Percentiles rank a stretch among this genome's conserved stretches.
These are phyloP conservation scores for Pythium utonaiense DNA, from an alignment of 352 stramenopile species.

Conservation along the genomic window DNA sequence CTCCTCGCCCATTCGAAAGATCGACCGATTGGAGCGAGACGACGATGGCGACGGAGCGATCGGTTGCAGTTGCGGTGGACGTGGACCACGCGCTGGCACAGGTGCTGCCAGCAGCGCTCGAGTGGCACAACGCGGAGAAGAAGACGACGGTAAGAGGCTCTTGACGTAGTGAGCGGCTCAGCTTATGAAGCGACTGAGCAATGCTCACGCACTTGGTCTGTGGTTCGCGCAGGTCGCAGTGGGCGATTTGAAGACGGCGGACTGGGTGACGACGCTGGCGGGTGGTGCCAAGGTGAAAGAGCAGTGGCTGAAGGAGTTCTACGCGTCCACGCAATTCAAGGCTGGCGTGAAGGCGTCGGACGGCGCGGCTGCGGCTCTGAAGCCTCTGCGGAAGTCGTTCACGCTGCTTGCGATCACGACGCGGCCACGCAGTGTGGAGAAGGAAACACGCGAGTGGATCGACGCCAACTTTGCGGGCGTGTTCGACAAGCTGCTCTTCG, in stretches of 20 bases:
- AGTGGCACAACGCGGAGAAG: constrained; percentile 51
- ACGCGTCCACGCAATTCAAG: constrained; percentile 46
- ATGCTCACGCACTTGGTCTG: neutral
- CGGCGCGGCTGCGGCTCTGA: constrained; percentile 35
- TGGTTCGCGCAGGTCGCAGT: constrained; percentile 24
- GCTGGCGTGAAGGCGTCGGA: constrained; percentile 29
- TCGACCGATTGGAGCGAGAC: neutral
- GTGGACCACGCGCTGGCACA: constrained; percentile 61
- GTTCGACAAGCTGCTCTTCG: constrained; percentile 75
- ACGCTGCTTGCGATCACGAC: constrained; percentile 59
- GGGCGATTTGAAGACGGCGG: constrained; percentile 23
- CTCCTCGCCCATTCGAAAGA: neutral
- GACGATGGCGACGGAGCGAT: constrained; percentile 33
- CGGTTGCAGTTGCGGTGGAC: constrained; percentile 49
- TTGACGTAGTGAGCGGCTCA: neutral
- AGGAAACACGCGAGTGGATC: constrained; percentile 70
- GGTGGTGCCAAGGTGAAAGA: constrained; percentile 20
- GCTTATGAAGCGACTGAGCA: neutral
- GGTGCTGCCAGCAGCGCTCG: constrained; percentile 37
- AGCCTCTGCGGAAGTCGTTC: constrained; percentile 58
- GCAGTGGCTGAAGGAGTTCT: constrained; percentile 42
- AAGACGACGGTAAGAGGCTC: constrained; percentile 30
- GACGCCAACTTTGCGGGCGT: constrained; percentile 55
- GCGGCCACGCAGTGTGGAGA: constrained; percentile 56
- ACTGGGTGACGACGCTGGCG: constrained; percentile 34